Base-by-base conservation (phyloP, 192 early-diverging fungal species). In the Irineochytrium annulatum region DNA sequence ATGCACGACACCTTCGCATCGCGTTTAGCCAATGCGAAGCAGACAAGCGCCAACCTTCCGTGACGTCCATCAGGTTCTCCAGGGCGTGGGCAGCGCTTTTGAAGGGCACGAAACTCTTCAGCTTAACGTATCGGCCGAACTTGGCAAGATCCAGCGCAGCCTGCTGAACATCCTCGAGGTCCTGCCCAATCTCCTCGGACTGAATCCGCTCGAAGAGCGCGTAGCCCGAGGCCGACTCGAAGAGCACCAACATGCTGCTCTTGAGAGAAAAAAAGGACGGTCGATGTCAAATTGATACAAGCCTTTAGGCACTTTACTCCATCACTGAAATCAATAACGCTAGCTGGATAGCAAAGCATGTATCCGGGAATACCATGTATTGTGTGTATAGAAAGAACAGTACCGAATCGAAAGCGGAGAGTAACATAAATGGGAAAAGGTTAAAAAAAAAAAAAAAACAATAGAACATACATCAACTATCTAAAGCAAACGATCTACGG, bases 1-100 rank as follows among this genome's bases (percentile, higher is more conserved):
- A 72, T 89, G 94, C 71, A 90, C 84, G 70, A 95, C 79, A 60
- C 92, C 91, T 92, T 52, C 26, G 28, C 34, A 26, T 24, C 24
- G 19, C 53, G 17, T 19, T 32, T 20, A 32, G 43, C 48, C 16
- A 31, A 31, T 68, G 22, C 30, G n/a, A 17, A 19, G 17, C 27
- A 58, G 34, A 67, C 17, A 71, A 19, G 1, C 14, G n/a, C 28
- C 3, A 71, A 91, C 92, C 97, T 86, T 99, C 97, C 54, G 94
- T 95, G 22, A 99, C 86, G 69, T 97, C 93, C 78, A 93, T 98
- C 56, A 91, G 89, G 78, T 98, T 99, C 73, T 97, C 95, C 32
- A 99, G 79, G 61, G 97, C 97, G 75, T 99, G 88, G 30, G 89
- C 92, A 33, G 97, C 93, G 71, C 79, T 89, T 75, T 93, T 94